Conservation (phyloP, 225 moss, liverwort and hornwort genomes). For the Thuidium tamariscinum region DNA sequence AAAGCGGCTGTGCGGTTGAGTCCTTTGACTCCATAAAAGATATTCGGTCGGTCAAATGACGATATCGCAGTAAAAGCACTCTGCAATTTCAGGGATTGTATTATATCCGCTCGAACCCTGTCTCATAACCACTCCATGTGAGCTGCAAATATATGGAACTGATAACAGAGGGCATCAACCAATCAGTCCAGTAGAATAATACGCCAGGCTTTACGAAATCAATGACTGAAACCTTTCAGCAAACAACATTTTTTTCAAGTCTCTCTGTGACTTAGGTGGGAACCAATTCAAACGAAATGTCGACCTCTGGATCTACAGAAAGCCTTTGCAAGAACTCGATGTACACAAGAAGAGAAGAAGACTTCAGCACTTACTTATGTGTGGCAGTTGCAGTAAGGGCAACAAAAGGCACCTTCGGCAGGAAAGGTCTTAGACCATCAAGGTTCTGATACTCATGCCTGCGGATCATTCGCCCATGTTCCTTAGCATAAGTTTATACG, state of each 20-base stretch:
- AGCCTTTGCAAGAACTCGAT: not conserved
- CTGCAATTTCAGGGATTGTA: constrained; percentile 42
- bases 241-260: not conserved
- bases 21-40: constrained; percentile 76
- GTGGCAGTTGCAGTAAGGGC: constrained; percentile 92
- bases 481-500: not conserved
- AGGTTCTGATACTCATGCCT: constrained; percentile 75
- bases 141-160: not conserved
- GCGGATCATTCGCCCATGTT: not conserved
- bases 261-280: not conserved
- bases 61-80: constrained; percentile 59
- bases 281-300: not conserved
- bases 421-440: constrained; percentile 48
- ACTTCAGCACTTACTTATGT: constrained; percentile 38
- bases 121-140: not conserved
- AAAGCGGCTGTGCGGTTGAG: constrained; percentile 63
- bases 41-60: constrained; percentile 72
- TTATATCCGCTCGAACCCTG: constrained; percentile 79
- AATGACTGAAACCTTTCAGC: not conserved
- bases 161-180: not conserved
- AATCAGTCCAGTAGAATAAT: not conserved
- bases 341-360: not conserved
- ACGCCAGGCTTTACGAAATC: not conserved
- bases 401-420: constrained; percentile 78
- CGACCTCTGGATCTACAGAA: not conserved